These are phyloP conservation scores for Trametes coccinea DNA, from an alignment of 768 basidiomycete species.

Conservation along the genomic window DNA sequence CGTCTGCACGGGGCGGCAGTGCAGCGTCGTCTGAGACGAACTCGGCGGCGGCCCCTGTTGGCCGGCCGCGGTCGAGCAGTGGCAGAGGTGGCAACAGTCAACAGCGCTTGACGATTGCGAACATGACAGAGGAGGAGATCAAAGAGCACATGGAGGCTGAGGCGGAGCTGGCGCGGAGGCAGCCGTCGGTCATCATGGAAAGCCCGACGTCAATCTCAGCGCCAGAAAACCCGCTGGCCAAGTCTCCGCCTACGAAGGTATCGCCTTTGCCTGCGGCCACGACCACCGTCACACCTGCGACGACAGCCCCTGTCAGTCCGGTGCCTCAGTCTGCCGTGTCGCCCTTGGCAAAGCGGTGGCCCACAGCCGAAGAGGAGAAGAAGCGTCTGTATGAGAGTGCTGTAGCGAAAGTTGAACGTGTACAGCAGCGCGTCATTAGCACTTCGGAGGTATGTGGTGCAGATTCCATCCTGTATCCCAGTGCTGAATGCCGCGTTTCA, in stretches of 20 bases:
- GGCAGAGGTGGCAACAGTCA: constrained; percentile 20
- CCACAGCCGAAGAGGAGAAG: constrained; percentile 50
- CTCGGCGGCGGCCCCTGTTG: constrained; percentile 4
- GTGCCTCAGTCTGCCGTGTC: neutral
- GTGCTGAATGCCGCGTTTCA: neutral
- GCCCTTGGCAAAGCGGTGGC: constrained; percentile 18
- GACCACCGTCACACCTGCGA: neutral
- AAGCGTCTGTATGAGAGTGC: constrained; percentile 41
- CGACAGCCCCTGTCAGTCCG: neutral
- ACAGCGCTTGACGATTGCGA: constrained; percentile 44
- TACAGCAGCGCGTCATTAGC: constrained; percentile 37
- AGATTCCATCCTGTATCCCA: neutral
- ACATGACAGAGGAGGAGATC: constrained; percentile 38
- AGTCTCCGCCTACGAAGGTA: neutral
- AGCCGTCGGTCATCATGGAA: constrained; percentile 14
- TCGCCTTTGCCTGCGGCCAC: neutral
- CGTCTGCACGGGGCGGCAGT: constrained; percentile 1
- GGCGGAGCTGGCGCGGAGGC: constrained; percentile 14
- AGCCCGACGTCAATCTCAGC: constrained; percentile 3
- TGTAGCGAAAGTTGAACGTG: constrained; percentile 39
- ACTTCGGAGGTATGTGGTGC: constrained; percentile 25
- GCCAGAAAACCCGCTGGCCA: neutral
- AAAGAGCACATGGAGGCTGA: constrained; percentile 46
- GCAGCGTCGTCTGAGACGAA: constrained; percentile 13
- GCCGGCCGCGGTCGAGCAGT: constrained; percentile 35